A percentile compares a stretch with the other conserved stretches of the same genome.
phyloP scores from a whole-genome alignment of 2,329 filamentous ascomycete genomes.

The Alternaria sp. region DNA sequence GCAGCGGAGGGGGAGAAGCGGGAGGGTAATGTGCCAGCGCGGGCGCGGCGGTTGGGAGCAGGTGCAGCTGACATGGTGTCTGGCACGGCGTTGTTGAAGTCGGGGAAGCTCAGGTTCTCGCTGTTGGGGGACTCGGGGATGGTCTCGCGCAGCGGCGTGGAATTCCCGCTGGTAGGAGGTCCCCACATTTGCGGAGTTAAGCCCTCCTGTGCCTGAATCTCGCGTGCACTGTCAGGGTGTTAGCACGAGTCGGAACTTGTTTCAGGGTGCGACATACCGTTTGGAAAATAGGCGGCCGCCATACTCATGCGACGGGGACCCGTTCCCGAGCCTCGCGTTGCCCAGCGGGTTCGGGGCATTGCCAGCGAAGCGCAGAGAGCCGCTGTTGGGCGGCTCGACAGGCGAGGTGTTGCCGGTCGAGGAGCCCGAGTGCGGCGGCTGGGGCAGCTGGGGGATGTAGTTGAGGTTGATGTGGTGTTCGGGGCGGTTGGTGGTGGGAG shows the following conservation, averaged over 20 bases:
- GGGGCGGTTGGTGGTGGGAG: conserved; percentile 73
- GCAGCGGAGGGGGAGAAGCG: conserved; percentile 81
- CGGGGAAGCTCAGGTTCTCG: conserved; percentile 94
- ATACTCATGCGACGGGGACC: conserved; percentile 95
- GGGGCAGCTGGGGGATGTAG: conserved; percentile 73
- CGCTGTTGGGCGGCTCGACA: conserved; percentile 71
- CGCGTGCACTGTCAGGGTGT: conserved; percentile 72
- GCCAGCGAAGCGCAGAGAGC: conserved; percentile 73
- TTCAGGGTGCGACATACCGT: conserved; percentile 68
- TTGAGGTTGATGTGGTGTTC: conserved; percentile 84
- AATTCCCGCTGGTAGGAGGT: conserved; percentile 94
- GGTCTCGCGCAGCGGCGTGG: conserved; percentile 93
- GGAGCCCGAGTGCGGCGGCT: conserved; percentile 75
- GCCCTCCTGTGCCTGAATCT: conserved; percentile 97
- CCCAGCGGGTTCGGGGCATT: conserved; percentile 64
- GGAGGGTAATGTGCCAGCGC: conserved; percentile 95
- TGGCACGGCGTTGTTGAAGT: conserved; percentile 76
- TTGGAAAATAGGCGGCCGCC: conserved; percentile 83
- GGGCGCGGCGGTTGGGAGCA: conserved; percentile 74
- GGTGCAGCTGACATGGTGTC: conserved; percentile 65
- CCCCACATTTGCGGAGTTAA: conserved; percentile 80
- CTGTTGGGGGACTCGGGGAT: conserved; percentile 93
- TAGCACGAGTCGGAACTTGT: conserved; percentile 38
- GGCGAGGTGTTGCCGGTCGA: conserved; percentile 83
- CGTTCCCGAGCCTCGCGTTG: conserved; percentile 77